phyloP scores from a whole-genome alignment of 2,329 filamentous ascomycete genomes.

The Myriosclerotinia curreyana region DNA sequence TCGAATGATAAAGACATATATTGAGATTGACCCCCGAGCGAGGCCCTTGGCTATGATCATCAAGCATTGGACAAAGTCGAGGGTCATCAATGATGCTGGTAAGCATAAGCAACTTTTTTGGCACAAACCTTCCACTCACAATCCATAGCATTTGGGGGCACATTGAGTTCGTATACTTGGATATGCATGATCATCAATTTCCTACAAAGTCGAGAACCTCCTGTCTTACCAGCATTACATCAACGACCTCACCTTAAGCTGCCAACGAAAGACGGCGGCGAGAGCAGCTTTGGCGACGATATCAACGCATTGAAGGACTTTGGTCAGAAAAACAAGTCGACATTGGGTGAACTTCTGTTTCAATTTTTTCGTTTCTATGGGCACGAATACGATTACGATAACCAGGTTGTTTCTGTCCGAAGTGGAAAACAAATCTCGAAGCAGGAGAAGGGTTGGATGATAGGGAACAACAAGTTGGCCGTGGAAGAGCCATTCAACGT shows the following conservation, averaged over 20 bases:
- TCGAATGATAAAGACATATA: constrained; percentile 95
- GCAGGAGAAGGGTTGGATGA: constrained; percentile 83
- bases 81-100: constrained; percentile 96
- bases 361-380: constrained; percentile 95
- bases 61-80: constrained; percentile 93
- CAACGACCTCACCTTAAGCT: constrained; percentile 63
- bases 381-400: constrained; percentile 88
- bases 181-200: constrained; percentile 98
- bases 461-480: constrained; percentile 79
- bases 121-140: constrained; percentile 27
- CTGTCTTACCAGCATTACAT: constrained; percentile 82
- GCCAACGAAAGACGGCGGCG: constrained; percentile 59
- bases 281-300: constrained; percentile 84
- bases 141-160: constrained; percentile 76
- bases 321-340: constrained; percentile 76
- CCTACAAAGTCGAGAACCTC: constrained; percentile 79
- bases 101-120: constrained; percentile 47
- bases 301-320: constrained; percentile 69
- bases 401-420: constrained; percentile 78
- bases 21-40: constrained; percentile 87
- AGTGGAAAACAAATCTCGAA: constrained; percentile 76
- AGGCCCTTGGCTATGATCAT: constrained; percentile 92
- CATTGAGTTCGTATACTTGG: constrained; percentile 97
- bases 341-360: constrained; percentile 82
- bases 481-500: constrained; percentile 97